Conservation (phyloP, 345 rosid genomes). For the Moricandia moricandioides region DNA sequence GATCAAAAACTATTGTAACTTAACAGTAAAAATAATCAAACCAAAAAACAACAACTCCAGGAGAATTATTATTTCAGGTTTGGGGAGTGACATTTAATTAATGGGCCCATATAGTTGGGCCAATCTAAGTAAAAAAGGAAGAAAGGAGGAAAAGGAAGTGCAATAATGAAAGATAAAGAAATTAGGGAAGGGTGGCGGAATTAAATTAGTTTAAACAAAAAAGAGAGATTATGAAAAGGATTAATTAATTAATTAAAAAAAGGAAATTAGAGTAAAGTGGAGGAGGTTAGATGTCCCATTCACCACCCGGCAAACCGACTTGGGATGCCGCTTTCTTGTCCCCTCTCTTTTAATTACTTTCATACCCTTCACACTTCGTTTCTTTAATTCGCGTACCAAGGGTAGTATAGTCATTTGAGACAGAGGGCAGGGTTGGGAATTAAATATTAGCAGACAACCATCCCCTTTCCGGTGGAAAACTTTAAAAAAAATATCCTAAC, state of each 20-base stretch:
- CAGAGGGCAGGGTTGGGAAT: constrained; percentile 18
- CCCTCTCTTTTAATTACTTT: constrained; percentile 10
- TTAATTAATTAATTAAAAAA: constrained; percentile 6
- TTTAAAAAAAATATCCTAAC: constrained; percentile 3
- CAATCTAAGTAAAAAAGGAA: constrained; percentile 16
- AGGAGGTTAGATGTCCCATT: constrained; percentile 44
- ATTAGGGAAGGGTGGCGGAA: constrained; percentile 17
- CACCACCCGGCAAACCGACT: constrained; percentile 45
- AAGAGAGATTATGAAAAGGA: constrained; percentile 2
- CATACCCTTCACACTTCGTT: background rate
- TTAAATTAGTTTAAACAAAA: background rate
- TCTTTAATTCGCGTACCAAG: background rate
- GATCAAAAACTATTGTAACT: background rate
- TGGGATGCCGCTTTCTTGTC: constrained; percentile 46
- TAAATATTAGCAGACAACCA: constrained; percentile 35
- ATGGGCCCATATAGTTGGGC: constrained; percentile 32
- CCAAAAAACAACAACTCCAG: background rate
- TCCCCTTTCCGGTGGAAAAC: constrained; percentile 35
- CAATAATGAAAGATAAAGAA: constrained; percentile 22
- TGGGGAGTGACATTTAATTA: background rate
- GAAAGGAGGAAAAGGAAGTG: constrained; percentile 9
- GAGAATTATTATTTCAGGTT: background rate
- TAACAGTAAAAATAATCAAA: background rate
- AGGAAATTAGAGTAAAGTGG: constrained; percentile 29
- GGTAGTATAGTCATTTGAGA: background rate